Evolutionary conservation across 202 grass and related monocot genomes (phyloP).

Genomic region (Brachypodium distachyon): DNA sequence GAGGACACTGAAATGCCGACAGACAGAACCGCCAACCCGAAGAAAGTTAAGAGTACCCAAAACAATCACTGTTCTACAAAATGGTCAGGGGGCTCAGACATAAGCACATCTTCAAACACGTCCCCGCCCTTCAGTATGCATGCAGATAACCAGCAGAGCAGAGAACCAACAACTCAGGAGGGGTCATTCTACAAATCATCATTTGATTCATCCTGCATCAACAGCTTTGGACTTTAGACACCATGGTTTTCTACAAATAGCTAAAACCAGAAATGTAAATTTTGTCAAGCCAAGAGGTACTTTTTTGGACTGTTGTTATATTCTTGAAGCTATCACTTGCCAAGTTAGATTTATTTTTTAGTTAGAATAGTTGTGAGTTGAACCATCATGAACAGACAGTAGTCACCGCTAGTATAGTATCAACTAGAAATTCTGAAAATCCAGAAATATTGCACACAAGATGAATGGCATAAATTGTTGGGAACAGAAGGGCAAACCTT

Average conservation of each 20-base stretch:
- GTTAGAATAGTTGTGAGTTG: not conserved
- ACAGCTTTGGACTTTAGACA: conserved; percentile 13
- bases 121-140: conserved; percentile 16
- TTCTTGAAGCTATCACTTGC: not conserved
- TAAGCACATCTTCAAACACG: not conserved
- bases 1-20: too few species aligned
- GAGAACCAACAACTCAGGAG: not conserved
- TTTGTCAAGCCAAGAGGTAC: not conserved
- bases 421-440: not conserved
- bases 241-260: not conserved
- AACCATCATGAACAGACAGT: not conserved
- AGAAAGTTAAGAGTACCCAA: not conserved
- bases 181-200: conserved; percentile 16
- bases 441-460: not conserved
- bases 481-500: conserved; percentile 30
- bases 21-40: not conserved
- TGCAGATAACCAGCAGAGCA: not conserved
- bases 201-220: conserved; percentile 34
- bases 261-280: not conserved
- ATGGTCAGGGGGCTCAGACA: not conserved
- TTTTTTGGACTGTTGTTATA: not conserved
- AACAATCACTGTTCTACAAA: not conserved
- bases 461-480: not conserved
- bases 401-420: not conserved
- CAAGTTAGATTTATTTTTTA: not conserved